Percentiles rank a stretch among this genome's conserved stretches.
phyloP scores from a whole-genome alignment of 257 asterid species.

The Linderniella brevidens region DNA sequence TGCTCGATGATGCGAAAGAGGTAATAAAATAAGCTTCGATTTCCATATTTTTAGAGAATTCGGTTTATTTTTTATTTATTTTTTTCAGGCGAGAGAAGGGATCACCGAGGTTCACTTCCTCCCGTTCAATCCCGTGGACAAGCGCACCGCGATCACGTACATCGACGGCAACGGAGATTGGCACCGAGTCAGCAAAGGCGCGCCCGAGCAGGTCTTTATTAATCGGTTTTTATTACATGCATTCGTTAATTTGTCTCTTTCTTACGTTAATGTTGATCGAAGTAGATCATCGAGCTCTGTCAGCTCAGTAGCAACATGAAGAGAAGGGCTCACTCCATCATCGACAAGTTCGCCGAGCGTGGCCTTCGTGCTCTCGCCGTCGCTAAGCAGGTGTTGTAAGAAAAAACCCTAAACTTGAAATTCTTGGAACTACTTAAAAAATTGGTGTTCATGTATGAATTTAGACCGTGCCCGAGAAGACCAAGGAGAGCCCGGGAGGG shows the following conservation, averaged over 20 bases:
- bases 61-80: too few relatives aligned
- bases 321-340: constrained; percentile 25
- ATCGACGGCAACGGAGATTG: constrained; percentile 35
- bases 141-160: constrained; percentile 57
- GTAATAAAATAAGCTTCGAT: constrained; percentile 9
- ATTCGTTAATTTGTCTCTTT: background rate
- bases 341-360: constrained; percentile 43
- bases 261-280: too few relatives aligned
- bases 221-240: background rate
- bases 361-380: constrained; percentile 55
- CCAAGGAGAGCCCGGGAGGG: constrained; percentile 49
- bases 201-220: constrained; percentile 45
- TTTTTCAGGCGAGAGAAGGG: constrained; percentile 40
- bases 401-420: too few relatives aligned
- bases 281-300: constrained; percentile 37
- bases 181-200: constrained; percentile 63
- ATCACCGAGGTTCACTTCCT: constrained; percentile 50
- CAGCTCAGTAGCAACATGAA: constrained; percentile 18
- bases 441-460: background rate
- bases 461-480: constrained; percentile 43
- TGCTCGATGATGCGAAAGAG: constrained; percentile 47
- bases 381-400: constrained; percentile 19
- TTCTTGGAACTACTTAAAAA: too few relatives aligned
- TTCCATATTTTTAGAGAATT: too few relatives aligned
- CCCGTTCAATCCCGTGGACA: constrained; percentile 54